Conservation (phyloP, 768 basidiomycete species). For the Thelephora aurantiotincta region DNA sequence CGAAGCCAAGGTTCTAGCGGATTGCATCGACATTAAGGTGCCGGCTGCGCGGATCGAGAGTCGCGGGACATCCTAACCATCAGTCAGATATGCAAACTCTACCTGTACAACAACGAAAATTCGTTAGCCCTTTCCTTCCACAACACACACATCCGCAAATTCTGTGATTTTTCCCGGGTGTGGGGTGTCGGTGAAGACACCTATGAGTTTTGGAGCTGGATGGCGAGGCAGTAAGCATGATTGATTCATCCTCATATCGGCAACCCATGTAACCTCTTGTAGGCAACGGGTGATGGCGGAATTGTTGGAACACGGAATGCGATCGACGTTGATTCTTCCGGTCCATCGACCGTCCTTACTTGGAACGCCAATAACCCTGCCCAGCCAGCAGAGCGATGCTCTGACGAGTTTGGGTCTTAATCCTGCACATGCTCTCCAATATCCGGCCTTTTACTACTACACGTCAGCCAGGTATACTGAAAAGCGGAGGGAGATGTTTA, state of each 20-base stretch:
- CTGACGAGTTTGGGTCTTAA: conserved; percentile 56
- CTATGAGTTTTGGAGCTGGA: conserved; percentile 97
- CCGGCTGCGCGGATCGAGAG: conserved; percentile 2
- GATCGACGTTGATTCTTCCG: conserved; percentile 48
- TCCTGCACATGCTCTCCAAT: conserved; percentile 73
- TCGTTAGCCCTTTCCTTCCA: conserved; percentile 71
- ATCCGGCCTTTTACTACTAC: conserved; percentile 88
- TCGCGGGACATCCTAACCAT: not conserved
- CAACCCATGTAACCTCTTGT: not conserved
- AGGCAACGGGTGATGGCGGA: conserved; percentile 88
- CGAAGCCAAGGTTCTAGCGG: conserved; percentile 93
- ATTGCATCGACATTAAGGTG: conserved; percentile 86
- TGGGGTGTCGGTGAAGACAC: conserved; percentile 98
- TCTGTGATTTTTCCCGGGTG: conserved; percentile 72
- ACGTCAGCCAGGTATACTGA: conserved; percentile 82
- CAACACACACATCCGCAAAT: conserved; percentile 71
- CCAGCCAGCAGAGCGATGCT: conserved; percentile 30
- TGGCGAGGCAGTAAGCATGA: conserved; percentile 68
- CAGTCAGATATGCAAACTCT: conserved; percentile 71
- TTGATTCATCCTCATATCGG: not conserved
- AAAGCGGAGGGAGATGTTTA: conserved; percentile 52
- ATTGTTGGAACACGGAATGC: conserved; percentile 70
- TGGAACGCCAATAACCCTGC: conserved; percentile 14
- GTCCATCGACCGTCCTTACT: conserved; percentile 30
- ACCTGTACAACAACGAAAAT: conserved; percentile 83